Percentiles rank a stretch among this genome's conserved stretches.
Evolutionary conservation across 2,329 filamentous ascomycete species (phyloP).

Genomic region (Microdochium nivale): DNA sequence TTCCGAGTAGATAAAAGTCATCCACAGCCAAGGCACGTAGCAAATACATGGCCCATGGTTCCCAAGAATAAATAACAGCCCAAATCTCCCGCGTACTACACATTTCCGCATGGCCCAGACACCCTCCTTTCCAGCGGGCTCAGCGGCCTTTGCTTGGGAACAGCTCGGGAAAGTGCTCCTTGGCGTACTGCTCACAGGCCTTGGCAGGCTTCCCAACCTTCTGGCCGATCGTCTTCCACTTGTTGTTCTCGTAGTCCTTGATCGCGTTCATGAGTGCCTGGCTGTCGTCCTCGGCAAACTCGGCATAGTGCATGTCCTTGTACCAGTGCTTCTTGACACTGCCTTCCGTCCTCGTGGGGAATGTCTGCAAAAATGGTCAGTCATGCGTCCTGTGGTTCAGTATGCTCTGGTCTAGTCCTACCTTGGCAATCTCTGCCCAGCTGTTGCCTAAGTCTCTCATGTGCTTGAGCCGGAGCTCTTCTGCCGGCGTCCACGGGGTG

Average conservation of each 20-base stretch:
- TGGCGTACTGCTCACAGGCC: conserved; percentile 89
- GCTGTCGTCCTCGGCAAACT: conserved; percentile 93
- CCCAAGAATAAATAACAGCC: neutral
- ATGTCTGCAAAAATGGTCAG: conserved; percentile 50
- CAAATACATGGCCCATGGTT: too few species aligned
- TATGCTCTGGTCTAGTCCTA: conserved; percentile 26
- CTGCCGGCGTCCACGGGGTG: conserved; percentile 92
- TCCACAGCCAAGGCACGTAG: too few species aligned
- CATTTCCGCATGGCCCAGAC: neutral
- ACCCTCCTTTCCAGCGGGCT: neutral
- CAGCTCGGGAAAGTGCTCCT: conserved; percentile 72
- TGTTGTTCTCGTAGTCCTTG: conserved; percentile 97
- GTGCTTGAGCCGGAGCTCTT: conserved; percentile 84
- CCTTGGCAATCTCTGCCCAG: conserved; percentile 98
- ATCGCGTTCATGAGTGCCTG: conserved; percentile 82
- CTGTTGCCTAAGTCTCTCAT: conserved; percentile 91
- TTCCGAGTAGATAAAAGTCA: too few species aligned
- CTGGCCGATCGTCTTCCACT: conserved; percentile 95
- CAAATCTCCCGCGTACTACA: neutral
- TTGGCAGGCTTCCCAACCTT: conserved; percentile 98
- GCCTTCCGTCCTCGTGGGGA: conserved; percentile 87
- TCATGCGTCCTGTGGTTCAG: neutral
- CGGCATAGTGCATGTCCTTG: conserved; percentile 99
- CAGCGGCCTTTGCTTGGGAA: conserved; percentile 7
- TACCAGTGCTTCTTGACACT: conserved; percentile 99